Base-by-base conservation (phyloP, 2,329 filamentous ascomycete genomes). In the Calonectria pseudoturangicola region DNA sequence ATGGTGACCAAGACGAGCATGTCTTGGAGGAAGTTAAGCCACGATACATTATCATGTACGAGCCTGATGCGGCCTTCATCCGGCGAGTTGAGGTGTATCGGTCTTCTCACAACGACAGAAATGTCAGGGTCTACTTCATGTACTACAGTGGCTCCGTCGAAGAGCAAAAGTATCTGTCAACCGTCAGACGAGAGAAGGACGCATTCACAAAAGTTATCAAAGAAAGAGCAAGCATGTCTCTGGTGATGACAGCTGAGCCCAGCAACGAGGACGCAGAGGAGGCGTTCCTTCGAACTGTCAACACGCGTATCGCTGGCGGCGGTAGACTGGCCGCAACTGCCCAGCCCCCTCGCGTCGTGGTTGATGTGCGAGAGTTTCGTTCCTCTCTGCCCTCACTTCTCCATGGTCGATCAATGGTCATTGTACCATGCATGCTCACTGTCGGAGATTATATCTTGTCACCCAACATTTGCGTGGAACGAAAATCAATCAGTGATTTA, bases 1-100 rank as follows among this genome's bases (percentile, higher is more conserved):
- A 98, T 72, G 96, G 96, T 13, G 97, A 98, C 82, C 93, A 96
- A 86, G 97, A 99, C 82, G 97, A 98, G 82, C 95, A 98, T 82
- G 90, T 98, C n/a, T 89, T 99, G 1, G 96, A 99, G 82, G 97
- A 99, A 84, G 89, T 97, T 71, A 95, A 94, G 80, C 97, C 97
- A 41, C 92, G 94, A 73, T 98, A 98, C 83, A 95, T 99, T 72
- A 94, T 99, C 85, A 98, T 99, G 97, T 99, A 98, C 84, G 97
- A 98, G 82, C 96, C 97, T 1, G 95, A 98, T 76, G 92, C 96
- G 3, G 93, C 96, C 3, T 99, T 99, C 83, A 98, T 98, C 80
- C 92, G 97, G 16, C 90, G 96, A 45, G 93, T 99, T 25, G 97
- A 99, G 82, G 96, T 98, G 2, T 99, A 98, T 84, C 92, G 97